phyloP scores from a whole-genome alignment of 1,139 yeast species.

The Kluyveromyces sp. region DNA sequence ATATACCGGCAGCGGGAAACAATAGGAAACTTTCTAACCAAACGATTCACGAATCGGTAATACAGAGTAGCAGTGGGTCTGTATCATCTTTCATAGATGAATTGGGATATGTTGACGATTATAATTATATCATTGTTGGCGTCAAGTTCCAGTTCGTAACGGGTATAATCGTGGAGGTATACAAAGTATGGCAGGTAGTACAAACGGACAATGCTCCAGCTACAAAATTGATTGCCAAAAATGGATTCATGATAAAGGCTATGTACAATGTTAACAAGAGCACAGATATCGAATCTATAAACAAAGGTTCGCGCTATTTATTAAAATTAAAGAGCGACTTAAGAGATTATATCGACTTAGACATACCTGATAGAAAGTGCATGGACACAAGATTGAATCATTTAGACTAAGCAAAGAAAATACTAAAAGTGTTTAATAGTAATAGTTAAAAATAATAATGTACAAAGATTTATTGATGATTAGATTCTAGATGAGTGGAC shows the following conservation, averaged over 20 bases:
- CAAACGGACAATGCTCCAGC: conserved; percentile 9
- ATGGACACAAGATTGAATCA: conserved; percentile 63
- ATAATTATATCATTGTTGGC: conserved; percentile 38
- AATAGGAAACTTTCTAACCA: conserved; percentile 54
- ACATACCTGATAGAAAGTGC: conserved; percentile 66
- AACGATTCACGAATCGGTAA: conserved; percentile 59
- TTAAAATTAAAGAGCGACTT: conserved; percentile 56
- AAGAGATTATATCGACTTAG: conserved; percentile 57
- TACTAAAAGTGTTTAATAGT: background rate
- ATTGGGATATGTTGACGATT: conserved; percentile 62
- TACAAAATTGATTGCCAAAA: conserved; percentile 27
- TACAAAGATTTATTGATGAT: background rate
- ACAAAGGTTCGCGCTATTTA: conserved; percentile 57
- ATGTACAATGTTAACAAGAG: conserved; percentile 62
- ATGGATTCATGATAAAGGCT: conserved; percentile 45
- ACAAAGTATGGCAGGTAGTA: conserved; percentile 25
- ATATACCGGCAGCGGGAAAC: conserved; percentile 84
- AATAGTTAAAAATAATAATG: background rate
- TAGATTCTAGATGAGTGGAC: background rate
- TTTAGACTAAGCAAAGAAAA: conserved; percentile 2
- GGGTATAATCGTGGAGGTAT: conserved; percentile 50
- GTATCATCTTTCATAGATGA: conserved; percentile 45
- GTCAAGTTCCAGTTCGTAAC: conserved; percentile 52
- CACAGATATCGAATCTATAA: conserved; percentile 69
- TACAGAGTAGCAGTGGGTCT: conserved; percentile 31